Conservation (phyloP, 2,329 filamentous ascomycete species). For the Fusarium sp. region DNA sequence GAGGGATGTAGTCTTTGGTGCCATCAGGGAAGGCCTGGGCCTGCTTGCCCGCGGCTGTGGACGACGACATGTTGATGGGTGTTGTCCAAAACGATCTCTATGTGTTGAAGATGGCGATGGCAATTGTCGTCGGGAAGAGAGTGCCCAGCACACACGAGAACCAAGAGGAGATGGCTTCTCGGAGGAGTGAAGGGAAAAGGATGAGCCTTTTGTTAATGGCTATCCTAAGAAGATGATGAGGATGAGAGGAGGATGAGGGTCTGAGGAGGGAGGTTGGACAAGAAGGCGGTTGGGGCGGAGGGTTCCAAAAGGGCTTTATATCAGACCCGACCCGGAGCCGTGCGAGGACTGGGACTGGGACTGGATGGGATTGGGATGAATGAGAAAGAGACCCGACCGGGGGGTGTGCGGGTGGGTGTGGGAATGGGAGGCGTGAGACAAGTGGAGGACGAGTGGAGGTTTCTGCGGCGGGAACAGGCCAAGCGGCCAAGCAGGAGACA, state of each 20-base stretch:
- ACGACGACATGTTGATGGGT: constrained; percentile 51
- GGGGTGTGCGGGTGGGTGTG: constrained; percentile 20
- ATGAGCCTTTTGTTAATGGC: constrained; percentile 27
- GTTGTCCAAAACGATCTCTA: constrained; percentile 3
- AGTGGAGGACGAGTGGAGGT: constrained; percentile 40
- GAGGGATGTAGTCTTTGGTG: constrained; percentile 67
- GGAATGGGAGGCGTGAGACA: constrained; percentile 37
- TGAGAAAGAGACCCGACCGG: constrained; percentile 31
- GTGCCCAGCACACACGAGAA: constrained; percentile 36
- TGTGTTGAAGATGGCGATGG: constrained; percentile 21
- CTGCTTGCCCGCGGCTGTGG: constrained; percentile 52
- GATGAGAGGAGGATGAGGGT: constrained; percentile 13
- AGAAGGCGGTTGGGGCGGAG: constrained; percentile 41
- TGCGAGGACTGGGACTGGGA: constrained; percentile 21
- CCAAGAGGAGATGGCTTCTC: constrained; percentile 35
- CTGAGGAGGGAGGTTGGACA: constrained; percentile 29
- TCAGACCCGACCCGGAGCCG: constrained; percentile 39
- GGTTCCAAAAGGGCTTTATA: constrained; percentile 47
- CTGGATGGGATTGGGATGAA: constrained; percentile 27
- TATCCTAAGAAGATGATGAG: constrained; percentile 35
- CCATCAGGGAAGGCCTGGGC: constrained; percentile 61
- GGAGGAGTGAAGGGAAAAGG: constrained; percentile 16
- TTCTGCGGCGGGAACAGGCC: constrained; percentile 13
- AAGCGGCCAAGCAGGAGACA: constrained; percentile 11
- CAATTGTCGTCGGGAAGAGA: constrained; percentile 26